These are phyloP conservation scores for Tetrapisispora pingtungensis DNA, from an alignment of 805 yeast species.

Conservation along the genomic window DNA sequence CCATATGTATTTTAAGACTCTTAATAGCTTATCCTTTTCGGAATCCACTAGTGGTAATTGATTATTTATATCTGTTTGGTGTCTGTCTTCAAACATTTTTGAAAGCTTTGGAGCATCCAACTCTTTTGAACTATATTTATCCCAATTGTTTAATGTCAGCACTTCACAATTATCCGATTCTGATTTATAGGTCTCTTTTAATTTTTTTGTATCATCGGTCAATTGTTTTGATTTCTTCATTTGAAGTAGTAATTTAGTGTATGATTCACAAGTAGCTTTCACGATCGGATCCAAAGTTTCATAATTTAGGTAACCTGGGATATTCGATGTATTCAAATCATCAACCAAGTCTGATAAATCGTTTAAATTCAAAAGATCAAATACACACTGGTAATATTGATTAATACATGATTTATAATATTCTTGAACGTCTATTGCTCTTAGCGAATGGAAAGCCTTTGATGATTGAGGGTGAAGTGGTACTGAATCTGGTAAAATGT, in stretches of 20 bases:
- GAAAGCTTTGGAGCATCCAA: conserved; percentile 12
- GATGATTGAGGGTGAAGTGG: background rate
- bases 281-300: background rate
- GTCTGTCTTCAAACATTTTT: conserved; percentile 2
- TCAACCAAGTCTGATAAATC: background rate
- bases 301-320: background rate
- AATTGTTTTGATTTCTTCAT: conserved; percentile 5
- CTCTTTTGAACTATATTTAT: conserved; percentile 8
- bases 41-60: background rate
- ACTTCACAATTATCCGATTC: conserved; percentile 10
- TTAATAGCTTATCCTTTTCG: conserved; percentile 19
- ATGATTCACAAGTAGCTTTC: background rate
- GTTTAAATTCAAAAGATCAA: background rate
- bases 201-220: conserved; percentile 2
- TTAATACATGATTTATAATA: background rate
- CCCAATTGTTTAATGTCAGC: conserved; percentile 17
- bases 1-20: conserved; percentile 34
- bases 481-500: conserved; percentile 1
- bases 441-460: background rate
- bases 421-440: background rate
- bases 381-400: background rate
- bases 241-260: background rate
- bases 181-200: conserved; percentile 10
- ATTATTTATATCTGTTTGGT: background rate
- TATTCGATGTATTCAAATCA: background rate